Evolutionary conservation across 1,284 basidiomycete genomes (phyloP), one percentile per base, ranked within the genome.

Genomic region (Amylostereum areolatum): DNA sequence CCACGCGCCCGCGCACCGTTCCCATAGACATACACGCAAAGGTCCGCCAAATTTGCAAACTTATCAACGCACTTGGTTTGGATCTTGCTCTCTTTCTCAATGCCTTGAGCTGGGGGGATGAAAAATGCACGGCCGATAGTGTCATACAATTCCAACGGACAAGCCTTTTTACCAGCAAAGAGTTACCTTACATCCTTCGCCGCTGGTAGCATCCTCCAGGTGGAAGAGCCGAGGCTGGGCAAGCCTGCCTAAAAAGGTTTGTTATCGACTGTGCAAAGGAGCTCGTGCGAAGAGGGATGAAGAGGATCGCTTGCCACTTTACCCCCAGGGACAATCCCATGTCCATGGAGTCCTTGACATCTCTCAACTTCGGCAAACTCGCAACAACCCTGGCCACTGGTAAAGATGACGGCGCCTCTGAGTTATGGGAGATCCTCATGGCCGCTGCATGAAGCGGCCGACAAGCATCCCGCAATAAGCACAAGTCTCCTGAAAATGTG

Each of bases 31-130:
- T n/a, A n/a, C n/a, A n/a, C n/a, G n/a, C n/a, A n/a, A n/a, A n/a
- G n/a, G 50, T 51, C 3, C 37, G 10, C n/a, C n/a, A n/a, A 5
- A 44, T 54, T 3, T 39, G 51, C 11, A 24, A 28, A 3, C 47
- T 31, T 43, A 58, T 66, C 52, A 45, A 55, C 12, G 11, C 28
- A 3, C 10, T 53, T 12, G 49, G 54, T 4, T 35, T 66, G 12
- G 37, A 64, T 43, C 41, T 65, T 2, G n/a, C n/a, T n/a, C 34
- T 60, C 2, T 64, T 69, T 54, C 56, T 69, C 27, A 59, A 65
- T 57, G 62, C 59, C 4, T 10, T 68, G 9, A 63, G 62, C 53
- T 70, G 63, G 62, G 64, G 65, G 25, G 54, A 62, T 48, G n/a
- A 35, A 5, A 54, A 37, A 2, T 65, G 63, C 37, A 57, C 48